Percentiles rank a stretch among this genome's conserved stretches.
Evolutionary conservation across 2,329 filamentous ascomycete species (phyloP).

Genomic region (Cladosporium oxysporum): DNA sequence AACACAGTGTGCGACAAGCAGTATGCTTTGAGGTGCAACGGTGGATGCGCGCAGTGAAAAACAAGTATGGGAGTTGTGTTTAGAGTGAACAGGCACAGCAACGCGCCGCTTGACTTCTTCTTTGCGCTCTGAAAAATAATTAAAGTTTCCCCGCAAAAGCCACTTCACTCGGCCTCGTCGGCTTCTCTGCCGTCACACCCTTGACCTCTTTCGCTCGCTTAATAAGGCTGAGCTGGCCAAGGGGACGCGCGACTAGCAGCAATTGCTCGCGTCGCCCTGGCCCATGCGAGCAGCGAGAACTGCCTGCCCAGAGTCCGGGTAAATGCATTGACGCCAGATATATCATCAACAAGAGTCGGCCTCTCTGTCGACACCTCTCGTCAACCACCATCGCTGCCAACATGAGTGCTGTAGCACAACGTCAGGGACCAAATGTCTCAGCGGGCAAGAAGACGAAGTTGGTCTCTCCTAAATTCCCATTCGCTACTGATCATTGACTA

Average conservation of each 20-base stretch:
- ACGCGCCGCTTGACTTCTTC: neutral
- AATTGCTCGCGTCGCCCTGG: conserved; percentile 1
- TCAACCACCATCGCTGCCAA: neutral
- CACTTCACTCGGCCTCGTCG: neutral
- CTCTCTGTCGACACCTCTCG: neutral
- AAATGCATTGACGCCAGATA: conserved; percentile 17
- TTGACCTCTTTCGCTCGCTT: neutral
- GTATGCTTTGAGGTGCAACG: neutral
- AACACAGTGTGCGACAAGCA: neutral
- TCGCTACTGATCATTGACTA: neutral
- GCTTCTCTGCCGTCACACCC: neutral
- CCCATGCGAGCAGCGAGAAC: neutral
- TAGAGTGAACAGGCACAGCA: neutral
- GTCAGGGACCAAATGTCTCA: neutral
- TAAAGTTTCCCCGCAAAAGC: conserved; percentile 14
- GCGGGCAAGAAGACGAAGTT: neutral
- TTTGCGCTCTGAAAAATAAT: conserved; percentile 13
- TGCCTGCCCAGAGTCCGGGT: conserved; percentile 9
- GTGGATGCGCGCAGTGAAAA: neutral
- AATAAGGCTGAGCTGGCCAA: neutral
- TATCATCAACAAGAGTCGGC: neutral
- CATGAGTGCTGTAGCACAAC: neutral
- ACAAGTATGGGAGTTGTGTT: neutral
- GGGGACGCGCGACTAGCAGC: neutral
- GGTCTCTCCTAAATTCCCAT: neutral